These are phyloP conservation scores for Curvularia lunata DNA, from an alignment of 2,329 filamentous ascomycete species.

Conservation along the genomic window DNA sequence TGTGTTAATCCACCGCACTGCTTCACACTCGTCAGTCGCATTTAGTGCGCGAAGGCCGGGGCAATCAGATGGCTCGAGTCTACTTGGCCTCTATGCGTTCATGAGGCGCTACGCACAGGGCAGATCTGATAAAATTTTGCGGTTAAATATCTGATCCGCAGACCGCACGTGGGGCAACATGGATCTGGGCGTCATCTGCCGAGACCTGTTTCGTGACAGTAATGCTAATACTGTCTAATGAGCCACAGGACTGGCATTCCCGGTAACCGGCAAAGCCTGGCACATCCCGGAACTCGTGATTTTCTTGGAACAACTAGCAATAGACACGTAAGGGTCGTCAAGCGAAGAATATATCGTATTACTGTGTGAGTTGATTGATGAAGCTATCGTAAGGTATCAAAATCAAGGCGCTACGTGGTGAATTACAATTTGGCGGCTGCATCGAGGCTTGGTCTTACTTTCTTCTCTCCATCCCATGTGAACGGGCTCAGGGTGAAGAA, in stretches of 20 bases:
- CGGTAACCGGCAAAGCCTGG: background rate
- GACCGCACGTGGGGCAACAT: slow-evolving; percentile 22
- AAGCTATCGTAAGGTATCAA: background rate
- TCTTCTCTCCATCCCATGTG: slow-evolving; percentile 47
- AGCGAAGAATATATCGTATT: background rate
- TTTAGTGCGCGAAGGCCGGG: slow-evolving; percentile 16
- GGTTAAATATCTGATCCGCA: slow-evolving; percentile 46
- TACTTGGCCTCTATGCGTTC: background rate
- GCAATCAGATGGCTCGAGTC: slow-evolving; percentile 14
- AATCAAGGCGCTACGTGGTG: background rate
- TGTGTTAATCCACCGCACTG: slow-evolving; percentile 21
- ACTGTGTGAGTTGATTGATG: slow-evolving; percentile 1
- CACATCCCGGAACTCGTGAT: background rate
- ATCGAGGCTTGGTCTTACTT: slow-evolving; percentile 44
- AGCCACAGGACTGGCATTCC: background rate
- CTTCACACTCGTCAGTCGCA: slow-evolving; percentile 5
- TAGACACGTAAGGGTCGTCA: background rate
- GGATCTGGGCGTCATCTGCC: background rate
- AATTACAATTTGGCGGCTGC: slow-evolving; percentile 41
- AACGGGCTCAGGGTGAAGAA: slow-evolving; percentile 73
- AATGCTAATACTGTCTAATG: slow-evolving; percentile 10
- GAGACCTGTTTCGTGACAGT: background rate
- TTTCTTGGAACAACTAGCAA: background rate
- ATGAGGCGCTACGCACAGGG: slow-evolving; percentile 11
- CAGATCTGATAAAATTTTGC: slow-evolving; percentile 21